phyloP scores from a whole-genome alignment of 768 basidiomycete genomes.

The Agrocybe pediades region DNA sequence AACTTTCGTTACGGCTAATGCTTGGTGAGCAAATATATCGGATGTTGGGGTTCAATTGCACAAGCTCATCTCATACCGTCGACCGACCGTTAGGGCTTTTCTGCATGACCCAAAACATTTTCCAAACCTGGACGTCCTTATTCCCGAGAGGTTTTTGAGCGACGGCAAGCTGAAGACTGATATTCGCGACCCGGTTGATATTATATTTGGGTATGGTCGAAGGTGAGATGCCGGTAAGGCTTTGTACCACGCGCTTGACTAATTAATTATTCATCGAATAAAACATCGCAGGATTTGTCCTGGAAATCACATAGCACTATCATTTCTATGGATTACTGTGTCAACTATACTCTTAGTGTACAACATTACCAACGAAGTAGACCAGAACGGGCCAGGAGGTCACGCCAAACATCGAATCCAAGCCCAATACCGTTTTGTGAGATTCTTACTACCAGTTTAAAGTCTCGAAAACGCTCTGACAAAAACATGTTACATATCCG shows the following conservation, averaged over 20 bases:
- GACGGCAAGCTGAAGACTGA: no score
- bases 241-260: neutral
- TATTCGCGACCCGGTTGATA: no score
- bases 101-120: no score
- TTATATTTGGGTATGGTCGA: neutral
- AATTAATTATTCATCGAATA: neutral
- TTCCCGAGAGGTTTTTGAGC: no score
- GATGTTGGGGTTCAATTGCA: neutral
- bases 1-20: constrained; percentile 35
- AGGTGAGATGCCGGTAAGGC: neutral
- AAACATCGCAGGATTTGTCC: constrained; percentile 32
- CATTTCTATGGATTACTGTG: constrained; percentile 26
- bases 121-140: no score
- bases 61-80: neutral
- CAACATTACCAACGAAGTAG: constrained; percentile 17
- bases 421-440: no score
- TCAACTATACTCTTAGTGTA: constrained; percentile 35
- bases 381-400: no score
- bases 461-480: no score
- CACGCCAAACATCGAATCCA: no score
- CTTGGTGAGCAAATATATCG: constrained; percentile 33
- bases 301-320: constrained; percentile 31
- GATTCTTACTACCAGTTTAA: no score
- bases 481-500: neutral
- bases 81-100: no score